These are phyloP conservation scores for Corchorus olitorius DNA, from an alignment of 345 rosid genomes.

Conservation along the genomic window DNA sequence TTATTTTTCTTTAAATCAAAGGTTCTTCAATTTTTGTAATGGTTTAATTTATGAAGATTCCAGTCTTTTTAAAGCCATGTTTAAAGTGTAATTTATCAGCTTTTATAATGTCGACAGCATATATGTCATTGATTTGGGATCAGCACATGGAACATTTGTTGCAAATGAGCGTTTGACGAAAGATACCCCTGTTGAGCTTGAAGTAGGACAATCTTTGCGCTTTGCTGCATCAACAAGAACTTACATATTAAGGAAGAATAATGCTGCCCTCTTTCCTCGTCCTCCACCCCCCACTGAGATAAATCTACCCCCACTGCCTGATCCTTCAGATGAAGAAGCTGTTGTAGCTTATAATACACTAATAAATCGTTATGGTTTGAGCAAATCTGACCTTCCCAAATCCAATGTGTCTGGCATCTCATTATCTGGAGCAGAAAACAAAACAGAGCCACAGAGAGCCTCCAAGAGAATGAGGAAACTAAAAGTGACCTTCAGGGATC, in stretches of 20 bases:
- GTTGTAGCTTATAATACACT: slow-evolving; percentile 82
- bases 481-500: slow-evolving; percentile 78
- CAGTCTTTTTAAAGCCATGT: not conserved
- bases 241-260: slow-evolving; percentile 78
- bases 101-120: slow-evolving; percentile 42
- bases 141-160: slow-evolving; percentile 86
- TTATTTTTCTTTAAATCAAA: not conserved
- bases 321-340: slow-evolving; percentile 85
- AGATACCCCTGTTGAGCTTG: slow-evolving; percentile 69
- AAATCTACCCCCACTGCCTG: slow-evolving; percentile 71
- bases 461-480: slow-evolving; percentile 58
- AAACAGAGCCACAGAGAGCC: slow-evolving; percentile 40
- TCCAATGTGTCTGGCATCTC: slow-evolving; percentile 32
- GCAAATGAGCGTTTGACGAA: slow-evolving; percentile 85
- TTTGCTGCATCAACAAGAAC: slow-evolving; percentile 93
- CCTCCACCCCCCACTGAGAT: slow-evolving; percentile 65
- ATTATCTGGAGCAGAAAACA: slow-evolving; percentile 29
- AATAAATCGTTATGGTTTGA: slow-evolving; percentile 72
- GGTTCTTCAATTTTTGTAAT: not conserved
- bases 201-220: slow-evolving; percentile 78
- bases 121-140: slow-evolving; percentile 77
- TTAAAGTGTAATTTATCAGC: not conserved
- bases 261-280: slow-evolving; percentile 77
- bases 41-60: not conserved
- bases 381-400: slow-evolving; percentile 35